These are phyloP conservation scores for Ochromonas danica DNA, from an alignment of 108 stramenopile species.

Conservation along the genomic window DNA sequence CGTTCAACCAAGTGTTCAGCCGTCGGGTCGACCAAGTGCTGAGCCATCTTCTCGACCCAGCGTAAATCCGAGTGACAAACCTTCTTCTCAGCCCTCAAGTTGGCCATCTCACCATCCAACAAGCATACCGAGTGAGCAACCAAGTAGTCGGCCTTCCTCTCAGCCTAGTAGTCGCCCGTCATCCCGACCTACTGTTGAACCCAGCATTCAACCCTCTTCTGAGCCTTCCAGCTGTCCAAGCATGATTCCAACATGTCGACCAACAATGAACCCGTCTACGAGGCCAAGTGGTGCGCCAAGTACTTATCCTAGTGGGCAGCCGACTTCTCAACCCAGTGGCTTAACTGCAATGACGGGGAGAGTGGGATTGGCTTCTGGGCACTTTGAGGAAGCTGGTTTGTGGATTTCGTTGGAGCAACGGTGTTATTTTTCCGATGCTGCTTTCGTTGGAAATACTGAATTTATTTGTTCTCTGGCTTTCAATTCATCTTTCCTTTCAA, in stretches of 20 bases:
- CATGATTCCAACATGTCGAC: not conserved
- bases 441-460: too few relatives aligned
- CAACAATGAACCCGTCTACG: not conserved
- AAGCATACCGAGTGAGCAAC: not conserved
- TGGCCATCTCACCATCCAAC: not conserved
- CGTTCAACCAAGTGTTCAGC: not conserved
- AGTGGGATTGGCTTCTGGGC: too few relatives aligned
- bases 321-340: not conserved
- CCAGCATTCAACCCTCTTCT: not conserved
- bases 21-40: not conserved
- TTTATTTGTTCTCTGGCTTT: too few relatives aligned
- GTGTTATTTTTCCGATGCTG: too few relatives aligned
- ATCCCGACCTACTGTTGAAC: not conserved
- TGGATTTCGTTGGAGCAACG: too few relatives aligned
- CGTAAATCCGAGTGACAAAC: not conserved
- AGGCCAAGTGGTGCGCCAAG: not conserved
- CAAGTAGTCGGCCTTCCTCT: not conserved
- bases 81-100: not conserved
- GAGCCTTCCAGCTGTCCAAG: not conserved
- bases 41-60: not conserved
- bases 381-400: too few relatives aligned
- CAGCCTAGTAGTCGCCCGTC: not conserved
- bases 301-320: not conserved
- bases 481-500: too few relatives aligned
- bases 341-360: too few relatives aligned